phyloP scores from a whole-genome alignment of 495 filamentous ascomycete genomes.

The Xylona heveae region DNA sequence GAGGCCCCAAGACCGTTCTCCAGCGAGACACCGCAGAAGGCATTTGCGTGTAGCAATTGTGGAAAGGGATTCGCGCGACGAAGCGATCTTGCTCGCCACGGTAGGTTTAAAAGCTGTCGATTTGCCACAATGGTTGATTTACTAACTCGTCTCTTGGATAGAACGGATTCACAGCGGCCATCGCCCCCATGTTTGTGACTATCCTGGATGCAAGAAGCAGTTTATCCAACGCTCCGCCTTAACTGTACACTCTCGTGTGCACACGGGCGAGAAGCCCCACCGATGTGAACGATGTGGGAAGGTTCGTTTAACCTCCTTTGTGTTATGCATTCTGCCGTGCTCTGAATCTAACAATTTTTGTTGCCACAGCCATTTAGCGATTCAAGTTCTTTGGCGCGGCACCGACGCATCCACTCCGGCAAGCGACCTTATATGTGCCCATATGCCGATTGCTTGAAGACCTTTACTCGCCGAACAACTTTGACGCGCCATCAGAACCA shows the following conservation, averaged over 20 bases:
- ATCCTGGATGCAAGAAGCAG: conserved; percentile 74
- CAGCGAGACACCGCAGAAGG: conserved; percentile 27
- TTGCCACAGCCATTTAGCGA: conserved; percentile 79
- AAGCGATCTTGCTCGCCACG: conserved; percentile 87
- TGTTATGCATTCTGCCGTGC: conserved; percentile 1
- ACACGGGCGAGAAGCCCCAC: conserved; percentile 95
- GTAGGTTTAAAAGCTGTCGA: conserved; percentile 27
- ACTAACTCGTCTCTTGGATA: conserved; percentile 16
- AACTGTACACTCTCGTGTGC: conserved; percentile 86
- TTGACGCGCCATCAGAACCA: conserved; percentile 91
- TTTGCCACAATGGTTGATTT: conserved; percentile 12
- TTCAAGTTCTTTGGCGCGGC: conserved; percentile 82
- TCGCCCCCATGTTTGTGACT: conserved; percentile 82
- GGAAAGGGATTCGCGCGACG: conserved; percentile 81
- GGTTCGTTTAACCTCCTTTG: conserved; percentile 25
- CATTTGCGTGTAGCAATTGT: conserved; percentile 81
- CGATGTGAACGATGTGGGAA: conserved; percentile 96
- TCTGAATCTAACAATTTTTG: conserved; percentile 10
- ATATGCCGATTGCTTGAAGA: conserved; percentile 95
- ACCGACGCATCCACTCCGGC: conserved; percentile 87
- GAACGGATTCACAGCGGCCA: conserved; percentile 91
- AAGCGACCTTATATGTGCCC: conserved; percentile 96
- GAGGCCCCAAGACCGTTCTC: conserved; percentile 6
- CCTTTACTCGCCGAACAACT: conserved; percentile 87
- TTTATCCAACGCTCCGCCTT: conserved; percentile 97